Evolutionary conservation across 2,329 filamentous ascomycete species (phyloP).

Genomic region (Didymella lethalis): DNA sequence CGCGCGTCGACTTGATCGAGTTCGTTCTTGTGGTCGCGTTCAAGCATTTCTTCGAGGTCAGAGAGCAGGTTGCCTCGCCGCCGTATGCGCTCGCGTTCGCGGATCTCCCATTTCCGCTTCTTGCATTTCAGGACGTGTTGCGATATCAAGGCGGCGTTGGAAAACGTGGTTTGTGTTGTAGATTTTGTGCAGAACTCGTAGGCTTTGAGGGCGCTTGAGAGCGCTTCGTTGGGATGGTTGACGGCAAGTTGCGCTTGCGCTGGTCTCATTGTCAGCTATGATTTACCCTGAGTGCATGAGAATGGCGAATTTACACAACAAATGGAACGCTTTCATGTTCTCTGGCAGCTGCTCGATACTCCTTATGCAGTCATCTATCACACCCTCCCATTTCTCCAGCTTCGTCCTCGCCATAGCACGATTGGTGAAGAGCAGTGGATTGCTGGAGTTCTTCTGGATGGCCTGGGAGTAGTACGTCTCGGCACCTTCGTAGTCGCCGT

Average conservation of each 20-base stretch:
- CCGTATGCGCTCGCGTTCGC: constrained; percentile 68
- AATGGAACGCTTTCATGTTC: constrained; percentile 84
- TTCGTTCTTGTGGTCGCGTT: constrained; percentile 45
- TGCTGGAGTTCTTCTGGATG: constrained; percentile 79
- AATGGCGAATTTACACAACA: constrained; percentile 60
- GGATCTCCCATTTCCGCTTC: constrained; percentile 82
- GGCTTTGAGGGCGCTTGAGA: constrained; percentile 73
- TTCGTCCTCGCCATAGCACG: constrained; percentile 83
- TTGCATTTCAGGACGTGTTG: constrained; percentile 79
- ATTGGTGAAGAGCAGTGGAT: constrained; percentile 86
- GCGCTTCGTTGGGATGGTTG: constrained; percentile 74
- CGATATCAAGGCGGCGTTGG: constrained; percentile 74
- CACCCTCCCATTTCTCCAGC: constrained; percentile 75
- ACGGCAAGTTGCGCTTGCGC: constrained; percentile 83
- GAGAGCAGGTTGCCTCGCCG: constrained; percentile 66
- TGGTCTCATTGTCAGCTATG: constrained; percentile 30
- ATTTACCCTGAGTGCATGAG: neutral
- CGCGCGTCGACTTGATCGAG: constrained; percentile 51
- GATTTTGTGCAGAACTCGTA: constrained; percentile 71
- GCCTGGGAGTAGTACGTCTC: constrained; percentile 77
- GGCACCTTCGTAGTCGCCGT: constrained; percentile 70
- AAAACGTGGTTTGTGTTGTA: constrained; percentile 62
- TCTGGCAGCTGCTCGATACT: constrained; percentile 72
- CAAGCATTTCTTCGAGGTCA: constrained; percentile 61
- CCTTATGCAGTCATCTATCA: constrained; percentile 77